Percentiles rank a stretch among this genome's conserved stretches.
phyloP scores from a whole-genome alignment of 169 alveolate genomes.

The Plasmodium inui region DNA sequence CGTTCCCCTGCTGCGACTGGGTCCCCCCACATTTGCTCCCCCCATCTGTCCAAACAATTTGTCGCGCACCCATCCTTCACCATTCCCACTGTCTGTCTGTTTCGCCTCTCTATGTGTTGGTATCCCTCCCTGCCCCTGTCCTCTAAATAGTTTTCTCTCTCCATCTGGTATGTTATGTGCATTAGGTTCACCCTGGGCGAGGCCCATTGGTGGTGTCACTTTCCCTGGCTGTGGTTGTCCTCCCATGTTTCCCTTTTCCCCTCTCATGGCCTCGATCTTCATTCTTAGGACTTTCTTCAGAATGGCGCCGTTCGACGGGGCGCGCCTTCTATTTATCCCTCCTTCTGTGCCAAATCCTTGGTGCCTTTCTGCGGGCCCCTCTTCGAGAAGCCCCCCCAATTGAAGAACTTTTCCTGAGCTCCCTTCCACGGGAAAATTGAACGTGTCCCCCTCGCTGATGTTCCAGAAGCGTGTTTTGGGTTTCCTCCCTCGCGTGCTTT shows the following conservation, averaged over 20 bases:
- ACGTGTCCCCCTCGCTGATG: neutral
- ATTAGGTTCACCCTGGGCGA: neutral
- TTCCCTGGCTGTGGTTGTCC: neutral
- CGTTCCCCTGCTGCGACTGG: no score
- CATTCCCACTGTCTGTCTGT: neutral
- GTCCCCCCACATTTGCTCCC: neutral
- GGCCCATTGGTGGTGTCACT: neutral
- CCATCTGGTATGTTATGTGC: neutral
- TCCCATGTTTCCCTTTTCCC: neutral
- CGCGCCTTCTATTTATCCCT: neutral
- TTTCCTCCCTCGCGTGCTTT: neutral
- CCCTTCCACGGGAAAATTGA: neutral
- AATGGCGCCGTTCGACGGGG: neutral
- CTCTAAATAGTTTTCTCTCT: neutral
- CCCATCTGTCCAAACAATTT: neutral
- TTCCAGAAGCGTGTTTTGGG: neutral
- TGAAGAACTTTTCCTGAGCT: neutral
- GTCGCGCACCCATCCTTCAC: neutral
- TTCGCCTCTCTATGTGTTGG: neutral
- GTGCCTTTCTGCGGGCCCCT: neutral
- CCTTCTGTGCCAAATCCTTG: neutral
- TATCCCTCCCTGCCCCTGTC: neutral
- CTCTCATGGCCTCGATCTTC: conserved; percentile 43
- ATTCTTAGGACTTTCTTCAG: conserved; percentile 27
- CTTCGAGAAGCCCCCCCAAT: neutral